phyloP scores from a whole-genome alignment of 495 filamentous ascomycete genomes.

The Penicillium turbatum region DNA sequence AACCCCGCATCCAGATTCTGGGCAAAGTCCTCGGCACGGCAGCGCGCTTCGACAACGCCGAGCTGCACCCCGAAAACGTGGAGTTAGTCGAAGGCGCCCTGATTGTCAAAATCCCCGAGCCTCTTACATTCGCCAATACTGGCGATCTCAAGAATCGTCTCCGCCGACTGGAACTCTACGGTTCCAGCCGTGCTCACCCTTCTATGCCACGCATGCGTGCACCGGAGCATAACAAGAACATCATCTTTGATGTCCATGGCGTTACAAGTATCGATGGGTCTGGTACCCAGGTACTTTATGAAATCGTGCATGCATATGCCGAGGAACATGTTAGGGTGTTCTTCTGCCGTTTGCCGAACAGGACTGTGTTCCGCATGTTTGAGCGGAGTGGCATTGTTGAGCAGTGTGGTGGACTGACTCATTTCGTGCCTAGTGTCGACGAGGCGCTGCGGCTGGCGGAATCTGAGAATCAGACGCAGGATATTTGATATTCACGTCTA shows the following conservation, averaged over 20 bases:
- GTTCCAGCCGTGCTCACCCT: conserved; percentile 77
- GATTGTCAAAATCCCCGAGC: conserved; percentile 96
- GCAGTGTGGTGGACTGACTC: conserved; percentile 62
- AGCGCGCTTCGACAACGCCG: conserved; percentile 81
- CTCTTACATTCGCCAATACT: conserved; percentile 94
- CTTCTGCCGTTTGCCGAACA: conserved; percentile 74
- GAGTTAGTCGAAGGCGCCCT: conserved; percentile 89
- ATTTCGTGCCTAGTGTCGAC: conserved; percentile 79
- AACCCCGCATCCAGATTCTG: conserved; percentile 94
- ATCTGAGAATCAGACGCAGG: conserved; percentile 44
- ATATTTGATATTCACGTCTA: conserved; percentile 9
- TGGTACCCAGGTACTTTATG: conserved; percentile 82
- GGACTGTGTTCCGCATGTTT: conserved; percentile 68
- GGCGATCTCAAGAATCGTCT: conserved; percentile 84
- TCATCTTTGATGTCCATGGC: conserved; percentile 96
- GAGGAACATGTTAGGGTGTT: conserved; percentile 74
- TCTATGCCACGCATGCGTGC: conserved; percentile 72
- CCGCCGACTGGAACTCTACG: conserved; percentile 80
- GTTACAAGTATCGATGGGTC: conserved; percentile 90
- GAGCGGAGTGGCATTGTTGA: conserved; percentile 79
- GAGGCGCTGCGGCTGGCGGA: conserved; percentile 80
- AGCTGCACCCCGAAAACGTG: conserved; percentile 66
- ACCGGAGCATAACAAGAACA: conserved; percentile 72
- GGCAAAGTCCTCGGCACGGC: conserved; percentile 78
- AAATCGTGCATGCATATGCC: conserved; percentile 78